phyloP scores from a whole-genome alignment of 768 basidiomycete species.

The Amanita exitialis region DNA sequence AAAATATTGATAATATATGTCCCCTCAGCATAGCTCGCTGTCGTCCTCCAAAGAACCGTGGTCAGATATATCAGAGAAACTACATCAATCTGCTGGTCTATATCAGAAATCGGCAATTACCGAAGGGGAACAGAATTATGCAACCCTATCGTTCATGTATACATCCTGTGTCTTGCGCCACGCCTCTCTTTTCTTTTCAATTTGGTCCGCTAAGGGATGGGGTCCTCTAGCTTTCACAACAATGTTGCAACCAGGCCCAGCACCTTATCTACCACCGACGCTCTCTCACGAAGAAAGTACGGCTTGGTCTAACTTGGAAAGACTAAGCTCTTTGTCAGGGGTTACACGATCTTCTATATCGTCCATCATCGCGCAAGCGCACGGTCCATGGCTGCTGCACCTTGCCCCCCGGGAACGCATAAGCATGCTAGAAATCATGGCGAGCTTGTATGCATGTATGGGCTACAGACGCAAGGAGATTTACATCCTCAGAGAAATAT shows the following conservation, averaged over 20 bases:
- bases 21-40: constrained; percentile 42
- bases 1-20: constrained; percentile 1
- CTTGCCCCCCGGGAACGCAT: constrained; percentile 72
- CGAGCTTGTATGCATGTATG: constrained; percentile 68
- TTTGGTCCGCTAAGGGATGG: constrained; percentile 88
- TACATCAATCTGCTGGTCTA: constrained; percentile 51
- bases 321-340: constrained; percentile 57
- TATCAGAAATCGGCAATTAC: constrained; percentile 51
- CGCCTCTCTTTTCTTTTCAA: constrained; percentile 60
- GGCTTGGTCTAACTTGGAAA: constrained; percentile 46
- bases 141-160: constrained; percentile 61
- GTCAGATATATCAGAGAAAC: constrained; percentile 65
- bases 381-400: constrained; percentile 83
- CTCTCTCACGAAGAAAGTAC: constrained; percentile 34
- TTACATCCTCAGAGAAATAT: constrained; percentile 74
- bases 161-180: constrained; percentile 62
- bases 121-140: constrained; percentile 48
- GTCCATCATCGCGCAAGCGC: constrained; percentile 52
- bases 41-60: constrained; percentile 57
- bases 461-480: constrained; percentile 87
- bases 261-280: constrained; percentile 50
- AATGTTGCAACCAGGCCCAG: constrained; percentile 59
- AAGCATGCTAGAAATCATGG: constrained; percentile 55
- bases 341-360: constrained; percentile 65
- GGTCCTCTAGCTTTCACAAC: constrained; percentile 67